These are phyloP conservation scores for Zizania palustris DNA, from an alignment of 202 grass and related monocot species.

Conservation along the genomic window DNA sequence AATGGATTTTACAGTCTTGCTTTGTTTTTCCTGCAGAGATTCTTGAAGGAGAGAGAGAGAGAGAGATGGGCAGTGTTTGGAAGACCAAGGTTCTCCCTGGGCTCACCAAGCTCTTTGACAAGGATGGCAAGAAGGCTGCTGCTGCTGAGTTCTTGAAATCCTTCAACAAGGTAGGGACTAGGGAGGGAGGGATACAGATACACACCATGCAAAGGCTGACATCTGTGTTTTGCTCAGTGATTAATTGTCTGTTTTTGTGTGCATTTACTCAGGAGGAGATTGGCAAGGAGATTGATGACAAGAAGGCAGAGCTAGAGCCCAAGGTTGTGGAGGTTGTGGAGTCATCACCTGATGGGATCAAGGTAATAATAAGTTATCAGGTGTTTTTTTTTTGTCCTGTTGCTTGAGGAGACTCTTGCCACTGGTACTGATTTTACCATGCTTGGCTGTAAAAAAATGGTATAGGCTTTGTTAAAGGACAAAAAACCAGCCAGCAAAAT, in stretches of 20 bases:
- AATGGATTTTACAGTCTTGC: not conserved
- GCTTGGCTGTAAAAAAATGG: not conserved
- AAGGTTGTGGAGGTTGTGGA: conserved; percentile 76
- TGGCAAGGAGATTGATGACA: conserved; percentile 80
- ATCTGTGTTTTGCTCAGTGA: too few relatives aligned
- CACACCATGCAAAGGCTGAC: too few relatives aligned
- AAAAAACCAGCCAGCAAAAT: conserved; percentile 56
- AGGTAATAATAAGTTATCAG: conserved; percentile 42
- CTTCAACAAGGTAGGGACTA: conserved; percentile 80
- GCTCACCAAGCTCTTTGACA: conserved; percentile 77
- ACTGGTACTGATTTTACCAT: conserved; percentile 1
- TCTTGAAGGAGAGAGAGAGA: conserved; percentile 6
- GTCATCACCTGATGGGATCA: conserved; percentile 75
- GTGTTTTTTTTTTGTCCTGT: not conserved
- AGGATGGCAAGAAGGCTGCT: conserved; percentile 80
- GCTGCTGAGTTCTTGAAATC: conserved; percentile 71
- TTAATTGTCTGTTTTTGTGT: too few relatives aligned
- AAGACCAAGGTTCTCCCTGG: conserved; percentile 73
- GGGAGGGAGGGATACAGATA: conserved; percentile 35
- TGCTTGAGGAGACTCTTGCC: not conserved
- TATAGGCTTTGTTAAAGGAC: conserved; percentile 69
- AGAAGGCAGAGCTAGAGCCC: conserved; percentile 76
- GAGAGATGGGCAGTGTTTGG: conserved; percentile 63
- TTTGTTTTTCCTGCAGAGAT: not conserved
- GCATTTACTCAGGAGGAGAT: conserved; percentile 63